Evolutionary conservation across 352 stramenopile genomes (phyloP), one percentile per base, ranked within the genome.

Genomic region (Globisporangium canariense): DNA sequence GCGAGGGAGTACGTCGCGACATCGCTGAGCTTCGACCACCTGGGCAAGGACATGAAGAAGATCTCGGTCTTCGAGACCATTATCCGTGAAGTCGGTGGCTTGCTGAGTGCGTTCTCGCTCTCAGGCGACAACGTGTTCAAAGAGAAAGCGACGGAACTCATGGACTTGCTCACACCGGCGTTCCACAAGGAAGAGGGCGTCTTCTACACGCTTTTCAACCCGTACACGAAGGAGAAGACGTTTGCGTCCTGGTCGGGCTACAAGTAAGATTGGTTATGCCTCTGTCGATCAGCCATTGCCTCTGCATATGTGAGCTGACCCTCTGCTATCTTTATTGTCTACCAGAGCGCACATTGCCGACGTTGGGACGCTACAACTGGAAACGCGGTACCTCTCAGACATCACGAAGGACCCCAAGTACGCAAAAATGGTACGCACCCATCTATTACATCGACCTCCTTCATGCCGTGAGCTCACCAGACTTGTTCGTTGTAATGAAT

Each of bases 51-150:
- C 69, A 64, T 66, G 30, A 77, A 64, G 53, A 77, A 63, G 14
- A 81, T 99, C 10, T 99, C 92, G 22, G 81, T 99, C 22, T 99
- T 99, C 81, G 98, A 99, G 83, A 99, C 97, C 1, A 99, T 97
- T 47, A 99, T 99, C 83, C 93, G 97, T 25, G 93, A 95, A 73
- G 82, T 99, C 4, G 98, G 97, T 20, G 98, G 98, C 9, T 79
- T 99, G 5, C 82, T 99, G 10, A 93, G 91, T 40, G 97, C 97
- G 0, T 99, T 97, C 74, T 88, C 97, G 65, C 73, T 99, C 36
- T 93, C 94, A 18, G 47, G 67, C 1, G 88, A 97, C 73, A 60
- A 54, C 4, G 66, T 94, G 18, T 98, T 99, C 74, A 88, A 98
- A 55, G 72, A 91, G 13, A 96, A 98, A 63, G 97, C 97, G 13